Evolutionary conservation across 345 rosid genomes (phyloP).

Genomic region (Populus nigra): DNA sequence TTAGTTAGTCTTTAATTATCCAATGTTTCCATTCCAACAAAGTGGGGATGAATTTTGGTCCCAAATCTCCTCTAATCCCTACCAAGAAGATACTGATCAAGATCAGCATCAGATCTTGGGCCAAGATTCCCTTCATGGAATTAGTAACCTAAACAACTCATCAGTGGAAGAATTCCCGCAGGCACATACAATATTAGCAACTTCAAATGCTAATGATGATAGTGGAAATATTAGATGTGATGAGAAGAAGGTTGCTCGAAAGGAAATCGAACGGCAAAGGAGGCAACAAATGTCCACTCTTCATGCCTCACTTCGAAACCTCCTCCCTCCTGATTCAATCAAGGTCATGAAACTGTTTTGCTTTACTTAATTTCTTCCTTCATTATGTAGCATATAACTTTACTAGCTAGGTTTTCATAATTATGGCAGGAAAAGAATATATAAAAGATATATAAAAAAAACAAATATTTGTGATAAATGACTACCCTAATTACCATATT

Average conservation of each 20-base stretch:
- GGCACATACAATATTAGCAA: not conserved
- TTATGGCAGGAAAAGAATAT: not conserved
- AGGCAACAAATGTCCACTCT: slow-evolving; percentile 47
- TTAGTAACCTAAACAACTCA: not conserved
- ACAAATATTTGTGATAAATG: not conserved
- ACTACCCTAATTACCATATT: not conserved
- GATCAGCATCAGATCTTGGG: not conserved
- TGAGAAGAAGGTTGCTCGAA: slow-evolving; percentile 33
- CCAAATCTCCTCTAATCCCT: slow-evolving; percentile 11
- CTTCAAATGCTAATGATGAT: slow-evolving; percentile 1
- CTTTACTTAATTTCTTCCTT: not conserved
- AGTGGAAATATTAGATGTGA: not conserved
- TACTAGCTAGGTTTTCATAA: not conserved
- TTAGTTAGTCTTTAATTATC: not conserved
- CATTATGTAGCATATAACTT: not conserved
- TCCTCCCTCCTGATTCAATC: slow-evolving; percentile 43
- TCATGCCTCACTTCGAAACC: slow-evolving; percentile 39
- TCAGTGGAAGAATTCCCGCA: not conserved
- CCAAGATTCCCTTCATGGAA: not conserved
- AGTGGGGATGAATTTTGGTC: not conserved
- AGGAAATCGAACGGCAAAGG: slow-evolving; percentile 49
- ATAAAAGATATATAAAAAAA: not conserved
- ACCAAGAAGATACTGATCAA: slow-evolving; percentile 13
- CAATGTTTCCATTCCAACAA: slow-evolving; percentile 25
- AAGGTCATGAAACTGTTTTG: slow-evolving; percentile 29